These are phyloP conservation scores for Flaveria bidentis DNA, from an alignment of 129 eudicot genomes.

Conservation along the genomic window DNA sequence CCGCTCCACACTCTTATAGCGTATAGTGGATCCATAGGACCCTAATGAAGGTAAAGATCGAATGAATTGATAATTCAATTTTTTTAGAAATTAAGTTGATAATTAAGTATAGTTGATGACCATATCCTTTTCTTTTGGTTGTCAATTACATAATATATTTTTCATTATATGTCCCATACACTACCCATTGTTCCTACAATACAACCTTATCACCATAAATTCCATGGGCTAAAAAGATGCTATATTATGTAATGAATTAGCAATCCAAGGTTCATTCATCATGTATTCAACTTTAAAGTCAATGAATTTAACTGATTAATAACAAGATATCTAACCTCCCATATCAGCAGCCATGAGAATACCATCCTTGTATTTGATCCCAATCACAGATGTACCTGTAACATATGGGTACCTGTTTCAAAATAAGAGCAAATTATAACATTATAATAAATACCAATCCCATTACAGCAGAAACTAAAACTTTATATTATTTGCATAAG, in stretches of 20 bases:
- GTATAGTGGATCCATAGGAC: slow-evolving; percentile 81
- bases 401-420: slow-evolving; percentile 61
- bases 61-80: not conserved
- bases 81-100: not conserved
- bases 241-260: not conserved
- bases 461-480: not conserved
- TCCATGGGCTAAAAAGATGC: not conserved
- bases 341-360: slow-evolving; percentile 85
- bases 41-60: slow-evolving; percentile 36
- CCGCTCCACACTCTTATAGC: slow-evolving; percentile 81
- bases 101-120: not conserved
- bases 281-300: not conserved
- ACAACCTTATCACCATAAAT: slow-evolving; percentile 14
- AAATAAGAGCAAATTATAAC: not conserved
- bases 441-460: not conserved
- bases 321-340: slow-evolving; percentile 58
- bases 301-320: not conserved
- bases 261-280: slow-evolving; percentile 8
- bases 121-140: not conserved
- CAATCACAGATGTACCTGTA: slow-evolving; percentile 79
- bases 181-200: not conserved
- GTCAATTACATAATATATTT: not conserved
- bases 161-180: not conserved
- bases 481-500: not conserved
- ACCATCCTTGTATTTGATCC: slow-evolving; percentile 84